Percentiles rank a stretch among this genome's conserved stretches.
Conservation (phyloP, 2,329 filamentous ascomycete species). For the Pseudocercospora vitis region DNA sequence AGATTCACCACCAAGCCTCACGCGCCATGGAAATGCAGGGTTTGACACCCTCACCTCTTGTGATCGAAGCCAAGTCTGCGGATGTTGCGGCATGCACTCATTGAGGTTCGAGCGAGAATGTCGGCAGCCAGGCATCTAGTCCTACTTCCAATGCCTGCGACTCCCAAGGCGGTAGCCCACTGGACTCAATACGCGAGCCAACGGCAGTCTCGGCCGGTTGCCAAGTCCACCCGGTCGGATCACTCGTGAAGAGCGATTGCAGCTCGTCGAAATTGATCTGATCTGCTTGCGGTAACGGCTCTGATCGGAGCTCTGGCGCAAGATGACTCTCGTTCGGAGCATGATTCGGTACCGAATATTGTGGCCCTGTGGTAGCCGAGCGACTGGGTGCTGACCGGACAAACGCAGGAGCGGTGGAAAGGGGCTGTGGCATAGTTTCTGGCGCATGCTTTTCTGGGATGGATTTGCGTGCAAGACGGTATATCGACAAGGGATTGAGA, state of each 20-base stretch:
- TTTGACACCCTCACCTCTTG: neutral
- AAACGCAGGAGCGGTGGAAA: neutral
- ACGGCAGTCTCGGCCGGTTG: slow-evolving; percentile 31
- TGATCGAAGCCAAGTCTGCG: neutral
- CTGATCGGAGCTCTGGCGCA: slow-evolving; percentile 20
- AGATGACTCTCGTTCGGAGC: slow-evolving; percentile 19
- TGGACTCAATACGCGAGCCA: slow-evolving; percentile 25
- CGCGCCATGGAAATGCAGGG: neutral
- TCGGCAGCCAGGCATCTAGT: slow-evolving; percentile 29
- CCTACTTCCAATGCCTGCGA: slow-evolving; percentile 26
- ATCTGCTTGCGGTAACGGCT: slow-evolving; percentile 11
- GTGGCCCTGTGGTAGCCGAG: neutral
- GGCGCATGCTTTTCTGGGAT: slow-evolving; percentile 31
- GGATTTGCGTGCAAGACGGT: slow-evolving; percentile 27
- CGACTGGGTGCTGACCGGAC: slow-evolving; percentile 4
- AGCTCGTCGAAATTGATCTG: slow-evolving; percentile 30
- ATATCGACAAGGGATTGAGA: slow-evolving; percentile 29
- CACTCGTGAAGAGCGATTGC: slow-evolving; percentile 28
- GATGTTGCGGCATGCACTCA: neutral
- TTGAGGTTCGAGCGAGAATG: slow-evolving; percentile 24
- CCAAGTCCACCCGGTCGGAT: slow-evolving; percentile 31
- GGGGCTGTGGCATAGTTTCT: slow-evolving; percentile 21
- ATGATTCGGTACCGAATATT: slow-evolving; percentile 6
- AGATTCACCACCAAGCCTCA: neutral
- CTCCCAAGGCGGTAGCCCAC: slow-evolving; percentile 29